Evolutionary conservation across 306 rosid genomes (phyloP), one percentile per base, ranked within the genome.

Genomic region (Cucumis cinereus): DNA sequence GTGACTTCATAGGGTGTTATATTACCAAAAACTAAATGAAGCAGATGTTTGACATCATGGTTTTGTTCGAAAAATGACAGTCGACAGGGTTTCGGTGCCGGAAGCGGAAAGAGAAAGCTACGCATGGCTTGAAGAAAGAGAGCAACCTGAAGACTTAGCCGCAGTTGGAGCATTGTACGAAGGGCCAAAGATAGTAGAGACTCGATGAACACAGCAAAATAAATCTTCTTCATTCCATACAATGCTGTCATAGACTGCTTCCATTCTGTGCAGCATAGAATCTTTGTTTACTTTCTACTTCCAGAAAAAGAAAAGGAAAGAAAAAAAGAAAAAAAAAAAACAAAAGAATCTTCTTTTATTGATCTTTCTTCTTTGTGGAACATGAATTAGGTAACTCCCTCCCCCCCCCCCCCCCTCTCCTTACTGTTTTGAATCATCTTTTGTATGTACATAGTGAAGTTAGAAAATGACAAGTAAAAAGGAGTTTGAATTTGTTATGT

Each of bases 51-150:
- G 62, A 28, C 12, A 10, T 40, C 16, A 12, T 47, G 28, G 26
- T 53, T 36, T 19, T 59, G 22, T 15, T 9, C 24, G 24, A 50
- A 72, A 30, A 78, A 75, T 80, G 70, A 71, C 85, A 88, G 96
- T 77, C 9, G 91, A 89, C 9, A 93, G 92, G 77, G 56, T 80
- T n/a, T 69, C 85, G 13, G 76, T 87, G 72, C 80, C 88, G 0
- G 95, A 91, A 78, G 89, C 83, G 75, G 96, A 90, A 73, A 86
- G 71, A 79, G 86, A 81, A 36, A 54, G 15, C 19, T 78, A 90
- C 56, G 91, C 92, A 22, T 94, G 99, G 97, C 93, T 94, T 61
- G 84, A 94, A 84, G 98, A 94, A 84, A 91, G 84, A 81, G 92
- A 87, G 80, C 73, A 80, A 68, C 90, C 85, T 35, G 89, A 85